Conservation (phyloP, 768 basidiomycete species). For the Suillus subluteus region DNA sequence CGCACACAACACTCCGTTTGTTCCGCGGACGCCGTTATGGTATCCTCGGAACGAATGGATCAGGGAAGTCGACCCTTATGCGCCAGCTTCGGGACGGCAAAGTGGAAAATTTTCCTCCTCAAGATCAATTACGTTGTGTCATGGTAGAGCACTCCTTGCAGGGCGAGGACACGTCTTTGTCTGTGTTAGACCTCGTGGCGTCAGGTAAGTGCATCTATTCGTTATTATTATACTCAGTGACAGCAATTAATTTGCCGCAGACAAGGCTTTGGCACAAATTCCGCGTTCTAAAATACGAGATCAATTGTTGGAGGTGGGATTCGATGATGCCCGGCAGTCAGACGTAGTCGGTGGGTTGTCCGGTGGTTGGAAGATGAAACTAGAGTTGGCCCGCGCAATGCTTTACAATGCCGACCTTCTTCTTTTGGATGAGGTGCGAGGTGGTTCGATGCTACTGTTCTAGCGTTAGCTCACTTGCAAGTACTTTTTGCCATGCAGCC, state of each 20-base stretch:
- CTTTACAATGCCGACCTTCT: slow-evolving; percentile 90
- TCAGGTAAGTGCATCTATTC: slow-evolving; percentile 53
- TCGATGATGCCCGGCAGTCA: slow-evolving; percentile 82
- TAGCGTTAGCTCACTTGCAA: slow-evolving; percentile 10
- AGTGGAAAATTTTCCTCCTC: slow-evolving; percentile 94
- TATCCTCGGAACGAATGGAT: slow-evolving; percentile 94
- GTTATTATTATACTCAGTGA: slow-evolving; percentile 12
- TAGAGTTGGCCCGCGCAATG: slow-evolving; percentile 96
- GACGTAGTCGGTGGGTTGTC: slow-evolving; percentile 89
- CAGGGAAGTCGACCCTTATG: slow-evolving; percentile 95
- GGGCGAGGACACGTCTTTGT: slow-evolving; percentile 84
- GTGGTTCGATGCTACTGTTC: slow-evolving; percentile 8
- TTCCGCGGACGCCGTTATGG: slow-evolving; percentile 93
- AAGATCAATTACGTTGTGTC: slow-evolving; percentile 81
- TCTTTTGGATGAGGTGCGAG: slow-evolving; percentile 77
- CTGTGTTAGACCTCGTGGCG: slow-evolving; percentile 89
- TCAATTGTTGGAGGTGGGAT: slow-evolving; percentile 87
- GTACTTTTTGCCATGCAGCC: slow-evolving; percentile 53
- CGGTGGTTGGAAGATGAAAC: slow-evolving; percentile 99
- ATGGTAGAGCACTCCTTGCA: slow-evolving; percentile 98
- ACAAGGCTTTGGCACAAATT: slow-evolving; percentile 65
- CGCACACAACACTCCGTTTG: slow-evolving; percentile 89
- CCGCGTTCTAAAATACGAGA: slow-evolving; percentile 73
- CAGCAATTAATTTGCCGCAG: slow-evolving; percentile 40
- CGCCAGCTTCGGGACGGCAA: slow-evolving; percentile 94